phyloP scores from a whole-genome alignment of 2,329 filamentous ascomycete genomes.

The Lasiodiplodia hormozganensis region DNA sequence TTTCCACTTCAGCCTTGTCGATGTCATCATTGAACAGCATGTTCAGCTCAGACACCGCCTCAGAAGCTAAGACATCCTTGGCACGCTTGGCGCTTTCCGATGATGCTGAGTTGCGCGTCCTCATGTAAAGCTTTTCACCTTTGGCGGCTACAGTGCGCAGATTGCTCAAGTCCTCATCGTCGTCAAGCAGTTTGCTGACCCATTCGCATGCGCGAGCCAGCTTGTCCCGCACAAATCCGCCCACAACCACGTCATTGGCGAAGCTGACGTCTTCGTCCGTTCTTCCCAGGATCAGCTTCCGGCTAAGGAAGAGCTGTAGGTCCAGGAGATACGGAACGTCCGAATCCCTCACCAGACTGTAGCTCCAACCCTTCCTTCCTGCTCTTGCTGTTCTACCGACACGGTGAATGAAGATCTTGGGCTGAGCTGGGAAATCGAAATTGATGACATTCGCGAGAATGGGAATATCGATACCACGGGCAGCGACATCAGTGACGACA shows the following conservation, averaged over 20 bases:
- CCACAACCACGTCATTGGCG: conserved; percentile 83
- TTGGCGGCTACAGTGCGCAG: conserved; percentile 79
- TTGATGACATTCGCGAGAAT: conserved; percentile 97
- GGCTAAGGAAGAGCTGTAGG: conserved; percentile 91
- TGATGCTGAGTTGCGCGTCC: conserved; percentile 88
- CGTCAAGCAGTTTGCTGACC: conserved; percentile 77
- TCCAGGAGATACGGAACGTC: conserved; percentile 94
- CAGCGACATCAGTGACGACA: conserved; percentile 95
- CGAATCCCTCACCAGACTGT: conserved; percentile 85
- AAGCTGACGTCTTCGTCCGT: conserved; percentile 70
- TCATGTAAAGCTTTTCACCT: conserved; percentile 91
- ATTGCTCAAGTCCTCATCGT: conserved; percentile 74
- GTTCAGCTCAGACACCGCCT: conserved; percentile 77
- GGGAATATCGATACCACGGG: conserved; percentile 96
- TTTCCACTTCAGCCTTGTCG: conserved; percentile 69
- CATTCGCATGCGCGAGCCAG: conserved; percentile 82
- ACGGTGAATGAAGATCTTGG: conserved; percentile 95
- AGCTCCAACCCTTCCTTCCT: conserved; percentile 91
- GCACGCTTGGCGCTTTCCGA: conserved; percentile 87
- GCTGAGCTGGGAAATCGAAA: conserved; percentile 96
- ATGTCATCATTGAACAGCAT: conserved; percentile 71
- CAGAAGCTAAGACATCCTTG: conserved; percentile 75
- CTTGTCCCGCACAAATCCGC: conserved; percentile 73
- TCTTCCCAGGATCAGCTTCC: conserved; percentile 78
- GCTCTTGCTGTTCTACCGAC: conserved; percentile 96